Evolutionary conservation across 371 early-diverging fungal genomes (phyloP).

Genomic region (Mucor piriformis): DNA sequence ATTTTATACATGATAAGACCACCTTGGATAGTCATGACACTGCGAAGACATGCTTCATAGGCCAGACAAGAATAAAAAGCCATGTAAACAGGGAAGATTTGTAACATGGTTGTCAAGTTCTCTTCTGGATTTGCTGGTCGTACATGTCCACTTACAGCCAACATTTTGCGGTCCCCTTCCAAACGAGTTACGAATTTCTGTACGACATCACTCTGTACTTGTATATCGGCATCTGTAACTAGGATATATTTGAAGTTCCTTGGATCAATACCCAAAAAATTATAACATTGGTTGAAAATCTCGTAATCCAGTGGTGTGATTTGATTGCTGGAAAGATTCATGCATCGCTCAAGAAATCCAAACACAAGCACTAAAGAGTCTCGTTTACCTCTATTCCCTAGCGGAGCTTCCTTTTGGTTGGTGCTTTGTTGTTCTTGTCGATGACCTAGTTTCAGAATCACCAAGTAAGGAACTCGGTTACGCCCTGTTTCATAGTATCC

Average conservation of each 20-base stretch:
- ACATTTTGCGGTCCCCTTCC: slow-evolving; percentile 40
- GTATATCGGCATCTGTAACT: slow-evolving; percentile 51
- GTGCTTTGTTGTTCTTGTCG: slow-evolving; percentile 19
- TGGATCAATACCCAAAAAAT: slow-evolving; percentile 50
- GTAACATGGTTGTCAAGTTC: slow-evolving; percentile 51
- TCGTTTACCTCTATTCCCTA: slow-evolving; percentile 53
- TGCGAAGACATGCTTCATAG: slow-evolving; percentile 46
- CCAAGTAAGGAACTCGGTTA: slow-evolving; percentile 51
- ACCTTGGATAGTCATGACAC: slow-evolving; percentile 46
- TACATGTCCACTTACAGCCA: slow-evolving; percentile 53
- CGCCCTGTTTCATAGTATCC: slow-evolving; percentile 51
- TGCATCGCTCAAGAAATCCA: slow-evolving; percentile 51
- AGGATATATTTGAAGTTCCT: slow-evolving; percentile 50
- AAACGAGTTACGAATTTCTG: slow-evolving; percentile 35
- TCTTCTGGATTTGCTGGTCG: slow-evolving; percentile 53
- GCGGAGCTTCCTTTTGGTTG: background rate
- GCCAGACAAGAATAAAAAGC: slow-evolving; percentile 45
- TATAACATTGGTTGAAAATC: slow-evolving; percentile 49
- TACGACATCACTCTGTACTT: slow-evolving; percentile 41
- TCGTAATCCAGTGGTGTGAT: slow-evolving; percentile 54
- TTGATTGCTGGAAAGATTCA: slow-evolving; percentile 40
- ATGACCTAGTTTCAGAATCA: slow-evolving; percentile 48
- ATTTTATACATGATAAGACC: slow-evolving; percentile 52
- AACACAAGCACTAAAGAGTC: slow-evolving; percentile 45
- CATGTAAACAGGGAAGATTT: slow-evolving; percentile 50